Conservation (phyloP, 306 rosid genomes). For the Trifolium fragiferum region DNA sequence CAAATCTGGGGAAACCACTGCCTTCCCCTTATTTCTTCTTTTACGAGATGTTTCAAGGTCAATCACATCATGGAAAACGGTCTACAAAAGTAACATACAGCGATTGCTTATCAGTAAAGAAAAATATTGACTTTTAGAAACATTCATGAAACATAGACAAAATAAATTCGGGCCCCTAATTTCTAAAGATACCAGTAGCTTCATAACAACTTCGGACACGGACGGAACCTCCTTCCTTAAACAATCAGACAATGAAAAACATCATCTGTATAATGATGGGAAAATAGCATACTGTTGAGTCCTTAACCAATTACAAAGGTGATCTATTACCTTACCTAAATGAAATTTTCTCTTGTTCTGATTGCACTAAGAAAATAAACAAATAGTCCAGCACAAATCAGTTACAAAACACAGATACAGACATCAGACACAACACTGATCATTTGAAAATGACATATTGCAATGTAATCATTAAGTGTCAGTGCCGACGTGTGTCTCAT, state of each 20-base stretch:
- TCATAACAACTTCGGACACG: background rate
- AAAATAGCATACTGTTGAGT: too few species aligned
- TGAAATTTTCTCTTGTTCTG: too few species aligned
- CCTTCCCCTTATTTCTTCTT: background rate
- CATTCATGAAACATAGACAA: slow-evolving; percentile 13
- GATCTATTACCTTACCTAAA: too few species aligned
- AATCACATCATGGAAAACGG: slow-evolving; percentile 59
- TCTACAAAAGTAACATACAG: slow-evolving; percentile 49
- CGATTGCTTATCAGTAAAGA: slow-evolving; percentile 1
- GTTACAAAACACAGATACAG: too few species aligned
- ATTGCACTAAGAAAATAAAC: too few species aligned
- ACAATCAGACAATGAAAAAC: background rate
- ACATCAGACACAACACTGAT: too few species aligned
- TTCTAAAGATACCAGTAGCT: background rate
- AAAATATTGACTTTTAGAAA: background rate
- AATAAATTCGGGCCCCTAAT: background rate
- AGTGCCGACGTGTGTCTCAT: too few species aligned
- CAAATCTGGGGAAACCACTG: slow-evolving; percentile 31
- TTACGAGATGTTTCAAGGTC: slow-evolving; percentile 49
- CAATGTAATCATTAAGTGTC: too few species aligned
- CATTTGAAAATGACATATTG: too few species aligned
- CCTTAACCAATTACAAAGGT: too few species aligned
- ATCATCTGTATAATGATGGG: too few species aligned
- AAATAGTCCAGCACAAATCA: too few species aligned
- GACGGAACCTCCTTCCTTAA: background rate